Conservation (phyloP, 129 eudicot genomes). For the Mikania micrantha region DNA sequence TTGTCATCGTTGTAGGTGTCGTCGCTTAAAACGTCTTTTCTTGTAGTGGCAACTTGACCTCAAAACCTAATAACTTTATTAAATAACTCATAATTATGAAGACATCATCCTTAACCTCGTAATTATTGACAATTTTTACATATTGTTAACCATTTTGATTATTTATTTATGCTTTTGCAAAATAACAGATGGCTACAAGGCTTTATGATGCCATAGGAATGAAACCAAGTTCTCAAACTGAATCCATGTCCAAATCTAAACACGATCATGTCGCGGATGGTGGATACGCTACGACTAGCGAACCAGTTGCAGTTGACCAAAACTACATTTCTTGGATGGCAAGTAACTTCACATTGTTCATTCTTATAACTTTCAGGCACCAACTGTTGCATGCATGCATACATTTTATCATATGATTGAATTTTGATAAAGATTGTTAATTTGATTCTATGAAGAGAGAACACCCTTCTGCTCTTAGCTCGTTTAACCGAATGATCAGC, state of each 20-base stretch:
- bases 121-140: neutral
- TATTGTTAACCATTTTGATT: neutral
- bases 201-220: constrained; percentile 41
- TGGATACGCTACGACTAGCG: neutral
- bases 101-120: neutral
- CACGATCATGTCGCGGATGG: constrained; percentile 29
- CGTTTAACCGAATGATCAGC: constrained; percentile 31
- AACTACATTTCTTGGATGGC: constrained; percentile 69
- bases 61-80: neutral
- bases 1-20: too few relatives aligned
- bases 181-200: constrained; percentile 25
- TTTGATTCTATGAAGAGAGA: constrained; percentile 19
- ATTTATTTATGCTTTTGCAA: neutral
- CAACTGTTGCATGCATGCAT: neutral
- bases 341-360: constrained; percentile 16
- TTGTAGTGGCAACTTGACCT: neutral
- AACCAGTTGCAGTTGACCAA: constrained; percentile 11
- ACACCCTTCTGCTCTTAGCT: constrained; percentile 48
- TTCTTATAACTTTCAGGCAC: neutral
- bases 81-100: neutral
- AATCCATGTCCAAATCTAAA: constrained; percentile 30
- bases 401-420: neutral
- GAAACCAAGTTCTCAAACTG: constrained; percentile 14
- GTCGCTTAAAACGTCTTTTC: too few relatives aligned
- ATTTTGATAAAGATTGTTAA: neutral